These are phyloP conservation scores for Suillus lakei DNA, from an alignment of 768 basidiomycete species.

Conservation along the genomic window DNA sequence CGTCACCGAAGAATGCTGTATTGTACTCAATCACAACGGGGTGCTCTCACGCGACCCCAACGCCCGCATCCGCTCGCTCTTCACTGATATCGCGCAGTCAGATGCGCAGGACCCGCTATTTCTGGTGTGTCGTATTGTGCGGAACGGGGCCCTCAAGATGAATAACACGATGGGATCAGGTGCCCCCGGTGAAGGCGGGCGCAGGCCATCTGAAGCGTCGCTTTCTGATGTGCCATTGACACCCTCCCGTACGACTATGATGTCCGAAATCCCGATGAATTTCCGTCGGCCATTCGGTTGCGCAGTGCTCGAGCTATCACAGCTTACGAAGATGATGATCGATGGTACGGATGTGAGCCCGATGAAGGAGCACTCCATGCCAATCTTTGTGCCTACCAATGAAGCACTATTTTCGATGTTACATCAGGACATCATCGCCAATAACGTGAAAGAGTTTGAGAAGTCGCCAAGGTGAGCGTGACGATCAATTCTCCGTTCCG, in stretches of 20 bases:
- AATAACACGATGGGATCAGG: slow-evolving; percentile 57
- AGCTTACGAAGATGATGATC: slow-evolving; percentile 66
- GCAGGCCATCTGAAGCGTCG: slow-evolving; percentile 61
- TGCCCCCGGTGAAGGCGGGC: slow-evolving; percentile 44
- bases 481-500: slow-evolving; percentile 2
- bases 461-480: slow-evolving; percentile 73
- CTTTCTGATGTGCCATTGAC: slow-evolving; percentile 34
- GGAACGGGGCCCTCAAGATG: slow-evolving; percentile 86
- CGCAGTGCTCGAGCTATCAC: slow-evolving; percentile 86
- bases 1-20: slow-evolving; percentile 93
- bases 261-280: slow-evolving; percentile 44
- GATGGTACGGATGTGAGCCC: slow-evolving; percentile 69
- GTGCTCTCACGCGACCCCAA: slow-evolving; percentile 81
- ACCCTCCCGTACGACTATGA: slow-evolving; percentile 31
- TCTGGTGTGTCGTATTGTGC: slow-evolving; percentile 88
- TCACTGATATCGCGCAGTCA: slow-evolving; percentile 84
- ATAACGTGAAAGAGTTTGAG: slow-evolving; percentile 78
- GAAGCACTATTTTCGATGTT: slow-evolving; percentile 91
- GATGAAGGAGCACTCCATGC: slow-evolving; percentile 81
- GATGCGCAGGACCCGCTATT: slow-evolving; percentile 88
- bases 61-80: slow-evolving; percentile 81
- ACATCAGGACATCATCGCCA: slow-evolving; percentile 92
- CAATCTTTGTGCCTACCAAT: slow-evolving; percentile 82
- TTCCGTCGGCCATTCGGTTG: slow-evolving; percentile 95
- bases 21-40: slow-evolving; percentile 90